Conservation (phyloP, 2,329 filamentous ascomycete species). For the Clarireedia homoeocarpa region DNA sequence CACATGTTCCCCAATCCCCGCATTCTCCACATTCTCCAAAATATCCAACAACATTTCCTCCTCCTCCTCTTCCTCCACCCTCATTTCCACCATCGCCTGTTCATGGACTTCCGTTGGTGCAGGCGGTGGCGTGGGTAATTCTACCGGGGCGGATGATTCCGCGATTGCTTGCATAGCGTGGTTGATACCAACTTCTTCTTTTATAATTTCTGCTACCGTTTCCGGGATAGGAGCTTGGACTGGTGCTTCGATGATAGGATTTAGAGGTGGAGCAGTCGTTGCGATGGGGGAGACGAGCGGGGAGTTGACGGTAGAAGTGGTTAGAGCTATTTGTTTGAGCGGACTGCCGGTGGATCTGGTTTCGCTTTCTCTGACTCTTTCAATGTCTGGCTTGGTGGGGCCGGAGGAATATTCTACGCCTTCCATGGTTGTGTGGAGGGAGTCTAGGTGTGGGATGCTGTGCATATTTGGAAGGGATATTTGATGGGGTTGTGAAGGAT, state of each 20-base stretch:
- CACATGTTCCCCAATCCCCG: conserved; percentile 5
- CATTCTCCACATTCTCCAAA: conserved; percentile 15
- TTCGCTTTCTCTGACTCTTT: conserved; percentile 15
- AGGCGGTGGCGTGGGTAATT: conserved; percentile 17
- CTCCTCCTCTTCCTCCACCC: conserved; percentile 20
- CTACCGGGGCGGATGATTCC: conserved; percentile 9
- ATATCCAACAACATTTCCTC: conserved; percentile 26
- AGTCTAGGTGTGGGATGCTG: conserved; percentile 10
- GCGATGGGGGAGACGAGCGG: conserved; percentile 17
- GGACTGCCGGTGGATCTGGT: conserved; percentile 20
- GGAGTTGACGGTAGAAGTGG: conserved; percentile 24
- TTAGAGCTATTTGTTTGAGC: conserved; percentile 24
- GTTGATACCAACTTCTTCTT: conserved; percentile 10
- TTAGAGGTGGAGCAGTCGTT: not conserved
- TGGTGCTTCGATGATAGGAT: not conserved
- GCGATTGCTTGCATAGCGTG: conserved; percentile 16
- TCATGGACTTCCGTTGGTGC: conserved; percentile 14
- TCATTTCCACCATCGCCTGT: conserved; percentile 8
- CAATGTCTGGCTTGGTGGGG: conserved; percentile 11
- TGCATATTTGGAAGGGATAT: not conserved
- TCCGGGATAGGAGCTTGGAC: not conserved
- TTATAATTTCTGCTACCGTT: not conserved
- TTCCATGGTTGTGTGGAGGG: conserved; percentile 13
- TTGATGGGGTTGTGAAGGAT: conserved; percentile 13
- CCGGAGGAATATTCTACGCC: conserved; percentile 9